Conservation (phyloP, 1,139 yeast species). For the Eremothecium cymbalariae region DNA sequence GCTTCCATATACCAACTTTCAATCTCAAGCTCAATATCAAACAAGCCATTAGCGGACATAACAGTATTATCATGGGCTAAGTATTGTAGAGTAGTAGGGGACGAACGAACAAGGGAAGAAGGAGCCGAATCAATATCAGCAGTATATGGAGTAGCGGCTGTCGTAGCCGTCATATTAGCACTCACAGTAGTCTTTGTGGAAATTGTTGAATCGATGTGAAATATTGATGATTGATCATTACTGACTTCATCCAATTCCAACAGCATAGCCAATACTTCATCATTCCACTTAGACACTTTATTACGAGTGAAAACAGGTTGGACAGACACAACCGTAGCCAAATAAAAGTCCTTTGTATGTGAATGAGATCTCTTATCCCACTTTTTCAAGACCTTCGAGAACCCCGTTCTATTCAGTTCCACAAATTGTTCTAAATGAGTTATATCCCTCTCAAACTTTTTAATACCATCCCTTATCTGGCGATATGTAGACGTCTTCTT, state of each 20-base stretch:
- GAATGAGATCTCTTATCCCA: slow-evolving; percentile 97
- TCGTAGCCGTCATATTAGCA: background rate
- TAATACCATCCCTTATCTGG: slow-evolving; percentile 76
- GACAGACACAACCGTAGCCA: slow-evolving; percentile 87
- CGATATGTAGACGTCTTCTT: slow-evolving; percentile 52
- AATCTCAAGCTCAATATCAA: slow-evolving; percentile 25
- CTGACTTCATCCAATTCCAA: slow-evolving; percentile 80
- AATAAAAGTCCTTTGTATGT: slow-evolving; percentile 84
- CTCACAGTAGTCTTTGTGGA: slow-evolving; percentile 1
- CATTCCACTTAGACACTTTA: slow-evolving; percentile 78
- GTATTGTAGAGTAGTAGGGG: background rate
- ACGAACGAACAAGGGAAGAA: background rate
- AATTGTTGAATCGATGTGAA: background rate
- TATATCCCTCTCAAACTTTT: slow-evolving; percentile 80
- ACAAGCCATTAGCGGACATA: slow-evolving; percentile 3
- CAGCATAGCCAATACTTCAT: slow-evolving; percentile 44
- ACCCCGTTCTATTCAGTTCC: slow-evolving; percentile 90
- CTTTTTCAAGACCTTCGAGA: slow-evolving; percentile 86
- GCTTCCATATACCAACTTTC: slow-evolving; percentile 31
- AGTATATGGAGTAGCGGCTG: background rate
- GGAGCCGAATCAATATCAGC: background rate
- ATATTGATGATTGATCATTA: slow-evolving; percentile 43
- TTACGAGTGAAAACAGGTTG: slow-evolving; percentile 94
- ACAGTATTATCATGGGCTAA: background rate
- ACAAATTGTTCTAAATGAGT: slow-evolving; percentile 86